Evolutionary conservation across 331 rosid species (phyloP).

Genomic region (Telfairia occidentalis): DNA sequence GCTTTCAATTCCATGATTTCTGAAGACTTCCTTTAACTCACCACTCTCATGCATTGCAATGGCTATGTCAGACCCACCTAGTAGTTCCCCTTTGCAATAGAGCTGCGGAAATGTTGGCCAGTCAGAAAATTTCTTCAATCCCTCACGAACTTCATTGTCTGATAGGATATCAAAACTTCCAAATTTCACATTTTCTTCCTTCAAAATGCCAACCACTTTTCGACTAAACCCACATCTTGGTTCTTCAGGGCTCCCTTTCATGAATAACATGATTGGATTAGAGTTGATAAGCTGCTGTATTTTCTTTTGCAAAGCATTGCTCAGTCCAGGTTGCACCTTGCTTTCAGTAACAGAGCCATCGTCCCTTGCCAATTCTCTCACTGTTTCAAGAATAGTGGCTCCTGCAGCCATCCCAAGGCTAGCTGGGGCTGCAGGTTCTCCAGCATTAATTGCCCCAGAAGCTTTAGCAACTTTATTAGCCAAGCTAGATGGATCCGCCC

Average conservation of each 20-base stretch:
- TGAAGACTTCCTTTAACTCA: slow-evolving; percentile 63
- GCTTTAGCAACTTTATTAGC: slow-evolving; percentile 83
- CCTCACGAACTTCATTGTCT: slow-evolving; percentile 66
- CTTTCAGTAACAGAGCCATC: slow-evolving; percentile 36
- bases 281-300: slow-evolving; percentile 51
- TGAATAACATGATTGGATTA: slow-evolving; percentile 58
- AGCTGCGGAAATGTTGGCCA: slow-evolving; percentile 98
- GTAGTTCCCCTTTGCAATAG: slow-evolving; percentile 86
- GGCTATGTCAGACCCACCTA: slow-evolving; percentile 85
- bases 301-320: slow-evolving; percentile 31
- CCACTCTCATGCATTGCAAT: slow-evolving; percentile 91
- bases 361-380: slow-evolving; percentile 54
- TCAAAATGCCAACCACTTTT: slow-evolving; percentile 64
- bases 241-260: slow-evolving; percentile 87
- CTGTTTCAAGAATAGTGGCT: slow-evolving; percentile 53
- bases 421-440: slow-evolving; percentile 82
- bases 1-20: slow-evolving; percentile 52
- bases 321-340: slow-evolving; percentile 31
- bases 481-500: slow-evolving; percentile 98
- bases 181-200: slow-evolving; percentile 59
- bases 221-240: slow-evolving; percentile 81
- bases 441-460: slow-evolving; percentile 55
- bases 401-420: slow-evolving; percentile 94
- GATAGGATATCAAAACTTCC: slow-evolving; percentile 76
- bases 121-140: slow-evolving; percentile 68